Evolutionary conservation across 306 rosid genomes (phyloP).

Genomic region (Leucaena leucocephala): DNA sequence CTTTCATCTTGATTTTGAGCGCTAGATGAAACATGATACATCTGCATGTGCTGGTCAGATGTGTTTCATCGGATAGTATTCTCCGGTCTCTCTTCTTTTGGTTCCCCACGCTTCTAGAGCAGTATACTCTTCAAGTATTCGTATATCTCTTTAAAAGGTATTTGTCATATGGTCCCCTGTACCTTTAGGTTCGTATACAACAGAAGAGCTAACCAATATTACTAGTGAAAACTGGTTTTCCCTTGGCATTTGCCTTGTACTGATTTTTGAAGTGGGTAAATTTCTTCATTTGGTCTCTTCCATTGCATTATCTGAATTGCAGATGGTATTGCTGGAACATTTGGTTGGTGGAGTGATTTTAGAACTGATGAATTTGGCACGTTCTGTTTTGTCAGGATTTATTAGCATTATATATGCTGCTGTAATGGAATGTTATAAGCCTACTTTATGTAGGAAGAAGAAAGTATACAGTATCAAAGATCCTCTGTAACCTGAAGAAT

Average conservation of each 20-base stretch:
- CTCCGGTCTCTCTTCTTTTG: constrained; percentile 6
- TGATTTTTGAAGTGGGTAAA: constrained; percentile 45
- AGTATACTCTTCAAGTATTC: not conserved
- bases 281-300: constrained; percentile 49
- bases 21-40: constrained; percentile 32
- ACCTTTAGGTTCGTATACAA: constrained; percentile 30
- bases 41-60: constrained; percentile 56
- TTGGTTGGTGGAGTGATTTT: constrained; percentile 43
- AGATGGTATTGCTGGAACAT: constrained; percentile 56
- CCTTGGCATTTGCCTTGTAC: constrained; percentile 41
- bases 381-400: constrained; percentile 48
- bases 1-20: constrained; percentile 36
- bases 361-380: constrained; percentile 46
- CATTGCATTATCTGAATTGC: constrained; percentile 51
- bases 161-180: constrained; percentile 10
- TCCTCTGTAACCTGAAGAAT: constrained; percentile 45
- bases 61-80: constrained; percentile 32
- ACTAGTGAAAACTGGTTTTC: constrained; percentile 36
- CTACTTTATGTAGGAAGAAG: constrained; percentile 47
- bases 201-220: constrained; percentile 1
- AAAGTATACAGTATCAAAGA: constrained; percentile 46
- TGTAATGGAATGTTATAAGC: constrained; percentile 46
- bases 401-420: constrained; percentile 47
- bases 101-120: constrained; percentile 1
- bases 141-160: not conserved